phyloP scores from a whole-genome alignment of 495 filamentous ascomycete species.

The Recurvomyces mirabilis region DNA sequence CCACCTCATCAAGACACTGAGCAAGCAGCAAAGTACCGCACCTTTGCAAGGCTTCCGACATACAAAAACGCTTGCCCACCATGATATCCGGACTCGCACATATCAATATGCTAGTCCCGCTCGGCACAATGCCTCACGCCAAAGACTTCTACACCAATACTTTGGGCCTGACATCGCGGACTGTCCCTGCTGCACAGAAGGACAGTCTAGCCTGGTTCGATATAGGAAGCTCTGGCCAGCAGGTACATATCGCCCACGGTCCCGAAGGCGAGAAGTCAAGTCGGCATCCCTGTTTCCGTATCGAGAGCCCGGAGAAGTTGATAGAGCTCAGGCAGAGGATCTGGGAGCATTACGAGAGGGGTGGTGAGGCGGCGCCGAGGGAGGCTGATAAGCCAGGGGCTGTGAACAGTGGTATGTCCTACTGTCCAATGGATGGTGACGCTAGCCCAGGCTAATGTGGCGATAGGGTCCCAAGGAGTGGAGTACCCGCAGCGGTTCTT shows the following conservation, averaged over 20 bases:
- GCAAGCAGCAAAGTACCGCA: too few species aligned
- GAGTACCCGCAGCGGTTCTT: conserved; percentile 54
- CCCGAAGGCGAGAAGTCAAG: conserved; percentile 36
- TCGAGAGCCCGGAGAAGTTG: conserved; percentile 37
- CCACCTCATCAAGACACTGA: too few species aligned
- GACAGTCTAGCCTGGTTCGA: conserved; percentile 49
- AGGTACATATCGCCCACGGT: conserved; percentile 47
- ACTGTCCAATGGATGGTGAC: not conserved
- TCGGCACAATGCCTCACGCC: conserved; percentile 42
- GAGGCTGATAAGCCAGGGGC: conserved; percentile 46
- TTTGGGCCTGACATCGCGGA: conserved; percentile 38
- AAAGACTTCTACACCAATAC: conserved; percentile 45
- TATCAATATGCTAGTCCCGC: conserved; percentile 48
- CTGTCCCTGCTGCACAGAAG: conserved; percentile 41
- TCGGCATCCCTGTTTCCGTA: conserved; percentile 49
- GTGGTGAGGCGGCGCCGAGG: conserved; percentile 39
- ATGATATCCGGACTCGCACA: conserved; percentile 53
- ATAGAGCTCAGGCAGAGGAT: conserved; percentile 37
- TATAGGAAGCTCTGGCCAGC: conserved; percentile 45
- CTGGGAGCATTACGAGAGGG: conserved; percentile 42
- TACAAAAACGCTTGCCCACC: too few species aligned
- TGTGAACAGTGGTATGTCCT: conserved; percentile 37
- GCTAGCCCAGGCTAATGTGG: not conserved
- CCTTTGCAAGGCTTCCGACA: too few species aligned
- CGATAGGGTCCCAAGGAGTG: conserved; percentile 39